Conservation (phyloP, 495 filamentous ascomycete genomes). For the Beverwykella pulmonaria region DNA sequence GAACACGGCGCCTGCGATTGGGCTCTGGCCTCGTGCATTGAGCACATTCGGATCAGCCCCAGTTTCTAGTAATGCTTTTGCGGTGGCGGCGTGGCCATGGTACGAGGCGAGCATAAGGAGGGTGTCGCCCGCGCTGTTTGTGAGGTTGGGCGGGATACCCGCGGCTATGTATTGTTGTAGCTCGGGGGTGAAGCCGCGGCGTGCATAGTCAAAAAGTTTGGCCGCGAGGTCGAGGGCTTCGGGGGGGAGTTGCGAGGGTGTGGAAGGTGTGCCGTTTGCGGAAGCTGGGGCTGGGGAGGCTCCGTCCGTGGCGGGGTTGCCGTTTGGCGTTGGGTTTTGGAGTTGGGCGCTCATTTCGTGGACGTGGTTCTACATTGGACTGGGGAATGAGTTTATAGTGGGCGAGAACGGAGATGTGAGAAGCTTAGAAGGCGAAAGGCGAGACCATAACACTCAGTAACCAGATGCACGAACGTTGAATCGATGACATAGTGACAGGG, state of each 20-base stretch:
- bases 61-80: conserved; percentile 37
- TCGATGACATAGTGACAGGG: conserved; percentile 21
- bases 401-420: background rate
- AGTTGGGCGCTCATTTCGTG: background rate
- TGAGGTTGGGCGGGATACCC: conserved; percentile 49
- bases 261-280: background rate
- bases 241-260: conserved; percentile 41
- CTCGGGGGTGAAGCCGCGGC: conserved; percentile 38
- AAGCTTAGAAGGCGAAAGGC: background rate
- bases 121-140: conserved; percentile 48
- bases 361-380: background rate
- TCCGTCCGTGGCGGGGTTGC: background rate
- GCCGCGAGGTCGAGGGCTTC: conserved; percentile 48
- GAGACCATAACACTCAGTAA: conserved; percentile 14
- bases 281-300: conserved; percentile 1
- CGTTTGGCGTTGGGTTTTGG: conserved; percentile 6
- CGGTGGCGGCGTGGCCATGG: conserved; percentile 44
- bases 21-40: conserved; percentile 47
- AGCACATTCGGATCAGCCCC: conserved; percentile 47
- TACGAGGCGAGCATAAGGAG: conserved; percentile 50
- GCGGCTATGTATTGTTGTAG: conserved; percentile 44
- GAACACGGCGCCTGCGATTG: conserved; percentile 50
- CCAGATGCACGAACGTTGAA: background rate
- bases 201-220: conserved; percentile 49
- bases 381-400: background rate